A percentile compares a stretch with the other conserved stretches of the same genome.
phyloP scores from a whole-genome alignment of 371 early-diverging fungal species.

The Apophysomyces ossiformis region DNA sequence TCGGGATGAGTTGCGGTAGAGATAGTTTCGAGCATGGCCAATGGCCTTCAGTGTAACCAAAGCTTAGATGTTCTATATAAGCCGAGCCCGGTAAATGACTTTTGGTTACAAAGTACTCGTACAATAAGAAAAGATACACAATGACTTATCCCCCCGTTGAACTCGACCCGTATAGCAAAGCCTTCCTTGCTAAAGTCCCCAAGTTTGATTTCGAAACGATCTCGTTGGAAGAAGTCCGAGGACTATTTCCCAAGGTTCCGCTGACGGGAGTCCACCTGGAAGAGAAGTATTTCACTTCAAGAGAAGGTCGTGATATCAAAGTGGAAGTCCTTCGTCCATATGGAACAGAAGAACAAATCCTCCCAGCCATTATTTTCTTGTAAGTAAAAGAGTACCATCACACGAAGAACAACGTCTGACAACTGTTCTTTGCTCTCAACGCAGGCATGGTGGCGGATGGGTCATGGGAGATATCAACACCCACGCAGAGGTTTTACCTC shows the following conservation, averaged over 20 bases:
- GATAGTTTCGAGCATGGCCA: too few species aligned
- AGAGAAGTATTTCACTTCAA: neutral
- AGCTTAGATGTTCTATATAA: too few species aligned
- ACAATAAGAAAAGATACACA: neutral
- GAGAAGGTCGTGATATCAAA: neutral
- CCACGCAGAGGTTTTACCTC: constrained; percentile 2
- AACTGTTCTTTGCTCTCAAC: neutral
- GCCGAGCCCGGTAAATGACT: too few species aligned
- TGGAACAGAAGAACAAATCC: constrained; percentile 12
- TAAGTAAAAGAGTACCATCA: constrained; percentile 1
- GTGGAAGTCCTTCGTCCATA: constrained; percentile 19
- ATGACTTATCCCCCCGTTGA: neutral
- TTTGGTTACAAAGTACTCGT: too few species aligned
- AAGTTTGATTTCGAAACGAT: neutral
- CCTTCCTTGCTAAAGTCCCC: neutral
- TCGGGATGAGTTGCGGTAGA: too few species aligned
- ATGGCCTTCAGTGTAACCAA: too few species aligned
- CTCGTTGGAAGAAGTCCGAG: neutral
- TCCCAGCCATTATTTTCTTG: constrained; percentile 26
- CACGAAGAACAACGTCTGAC: too few species aligned
- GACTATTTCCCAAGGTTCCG: neutral
- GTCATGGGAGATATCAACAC: constrained; percentile 1
- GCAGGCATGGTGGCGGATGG: constrained; percentile 28
- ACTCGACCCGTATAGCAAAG: neutral
- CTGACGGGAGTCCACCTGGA: neutral